These are phyloP conservation scores for Russula abietina DNA, from an alignment of 768 basidiomycete species.

Conservation along the genomic window DNA sequence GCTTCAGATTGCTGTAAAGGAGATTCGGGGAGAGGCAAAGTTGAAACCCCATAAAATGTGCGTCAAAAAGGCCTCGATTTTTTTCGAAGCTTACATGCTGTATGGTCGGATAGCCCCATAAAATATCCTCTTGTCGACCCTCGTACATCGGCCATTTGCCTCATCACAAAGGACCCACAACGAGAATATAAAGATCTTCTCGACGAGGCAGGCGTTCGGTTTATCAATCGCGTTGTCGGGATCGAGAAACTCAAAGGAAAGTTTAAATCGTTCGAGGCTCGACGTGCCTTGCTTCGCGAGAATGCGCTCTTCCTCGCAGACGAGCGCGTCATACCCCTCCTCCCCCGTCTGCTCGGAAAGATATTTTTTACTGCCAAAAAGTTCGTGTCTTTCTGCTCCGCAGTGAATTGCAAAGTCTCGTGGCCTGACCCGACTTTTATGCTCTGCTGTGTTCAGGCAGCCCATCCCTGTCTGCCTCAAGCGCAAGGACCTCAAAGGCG, in stretches of 20 bases:
- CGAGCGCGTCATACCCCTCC: conserved; percentile 78
- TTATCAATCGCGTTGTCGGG: conserved; percentile 88
- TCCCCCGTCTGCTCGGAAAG: conserved; percentile 81
- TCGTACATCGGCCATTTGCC: conserved; percentile 70
- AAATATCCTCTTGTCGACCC: conserved; percentile 81
- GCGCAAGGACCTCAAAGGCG: conserved; percentile 84
- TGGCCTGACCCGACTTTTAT: not conserved
- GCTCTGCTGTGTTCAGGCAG: conserved; percentile 48
- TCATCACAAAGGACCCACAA: conserved; percentile 95
- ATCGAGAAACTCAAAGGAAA: conserved; percentile 91
- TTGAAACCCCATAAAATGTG: conserved; percentile 84
- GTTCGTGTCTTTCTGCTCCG: conserved; percentile 40
- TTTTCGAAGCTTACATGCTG: not conserved
- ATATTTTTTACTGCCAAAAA: conserved; percentile 96
- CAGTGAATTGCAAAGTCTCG: not conserved
- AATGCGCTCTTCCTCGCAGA: conserved; percentile 92
- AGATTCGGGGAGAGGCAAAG: conserved; percentile 64
- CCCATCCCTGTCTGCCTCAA: conserved; percentile 91
- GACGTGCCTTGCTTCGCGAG: conserved; percentile 78
- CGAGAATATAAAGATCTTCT: conserved; percentile 94
- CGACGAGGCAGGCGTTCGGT: conserved; percentile 70
- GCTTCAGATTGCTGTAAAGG: conserved; percentile 84
- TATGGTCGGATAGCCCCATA: conserved; percentile 50
- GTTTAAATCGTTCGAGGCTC: conserved; percentile 77
- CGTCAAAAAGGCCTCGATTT: conserved; percentile 30